These are phyloP conservation scores for Artomyces pyxidatus DNA, from an alignment of 768 basidiomycete genomes.

Conservation along the genomic window DNA sequence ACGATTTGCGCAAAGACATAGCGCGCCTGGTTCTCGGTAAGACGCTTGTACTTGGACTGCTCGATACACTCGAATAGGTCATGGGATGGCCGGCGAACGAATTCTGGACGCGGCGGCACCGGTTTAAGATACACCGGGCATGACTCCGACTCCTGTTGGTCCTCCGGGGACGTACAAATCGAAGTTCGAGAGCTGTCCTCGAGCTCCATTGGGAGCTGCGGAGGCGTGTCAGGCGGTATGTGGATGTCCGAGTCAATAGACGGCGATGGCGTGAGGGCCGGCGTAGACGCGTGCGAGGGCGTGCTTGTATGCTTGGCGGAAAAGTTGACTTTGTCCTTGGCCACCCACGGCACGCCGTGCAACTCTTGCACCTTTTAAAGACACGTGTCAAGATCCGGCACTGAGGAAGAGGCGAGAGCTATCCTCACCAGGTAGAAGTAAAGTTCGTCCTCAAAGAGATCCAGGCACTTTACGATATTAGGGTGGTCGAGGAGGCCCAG, in stretches of 20 bases:
- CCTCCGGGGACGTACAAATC: not conserved
- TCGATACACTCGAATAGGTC: slow-evolving; percentile 97
- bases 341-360: slow-evolving; percentile 83
- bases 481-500: slow-evolving; percentile 68
- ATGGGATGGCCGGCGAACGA: slow-evolving; percentile 70
- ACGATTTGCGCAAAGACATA: slow-evolving; percentile 86
- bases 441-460: slow-evolving; percentile 72
- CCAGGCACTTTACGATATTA: slow-evolving; percentile 77
- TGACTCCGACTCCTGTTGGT: not conserved
- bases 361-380: slow-evolving; percentile 73
- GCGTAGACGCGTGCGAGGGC: slow-evolving; percentile 11
- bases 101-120: slow-evolving; percentile 28
- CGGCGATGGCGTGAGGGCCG: slow-evolving; percentile 14
- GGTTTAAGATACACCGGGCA: slow-evolving; percentile 14
- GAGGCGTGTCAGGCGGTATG: slow-evolving; percentile 7
- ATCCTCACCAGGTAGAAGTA: slow-evolving; percentile 86
- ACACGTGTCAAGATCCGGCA: too few relatives aligned
- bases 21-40: slow-evolving; percentile 71
- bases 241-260: slow-evolving; percentile 11
- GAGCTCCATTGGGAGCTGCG: slow-evolving; percentile 6
- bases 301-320: slow-evolving; percentile 2
- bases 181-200: not conserved
- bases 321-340: slow-evolving; percentile 23
- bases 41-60: slow-evolving; percentile 68
- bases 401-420: too few relatives aligned